Base-by-base conservation (phyloP, 495 filamentous ascomycete species). In the Cercophora scortea region DNA sequence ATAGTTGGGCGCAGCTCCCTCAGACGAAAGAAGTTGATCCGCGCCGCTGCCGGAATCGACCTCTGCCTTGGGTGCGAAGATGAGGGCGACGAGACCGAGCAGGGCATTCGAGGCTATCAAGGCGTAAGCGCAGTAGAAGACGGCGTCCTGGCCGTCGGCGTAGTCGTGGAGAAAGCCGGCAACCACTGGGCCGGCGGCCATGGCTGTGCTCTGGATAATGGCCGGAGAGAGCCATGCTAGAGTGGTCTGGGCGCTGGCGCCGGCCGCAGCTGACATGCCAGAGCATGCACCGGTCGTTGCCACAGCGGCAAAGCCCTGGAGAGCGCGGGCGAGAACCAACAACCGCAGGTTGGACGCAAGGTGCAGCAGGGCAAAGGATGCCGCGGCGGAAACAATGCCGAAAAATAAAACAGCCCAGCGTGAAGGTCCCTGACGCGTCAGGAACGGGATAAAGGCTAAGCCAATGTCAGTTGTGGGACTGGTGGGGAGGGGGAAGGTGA, bases 111-210 rank as follows among this genome's bases (percentile, higher is more conserved):
- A 25, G 6, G 33, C 49, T 10, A 67, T 42, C 8, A 59, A 8
- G 16, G 50, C 54, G 32, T 67, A 65, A 15, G 61, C 64, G 43
- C 43, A 45, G 38, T 51, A 47, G 46, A 67, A 67, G 9, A 67
- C 55, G 6, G 54, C 42, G 8, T 13, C 49, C 17, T 58, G 47
- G 5, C 42, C 41, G 25, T 34, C 52, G 8, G 46, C 41, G n/a
- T 40, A 50, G 32, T 54, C 52, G 46, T 63, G 42, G 32, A 67
- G 43, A 35, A 50, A 45, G 6, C 62, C 62, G 8, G 59, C 44
- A 16, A 52, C 16, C 1, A 39, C 19, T 3, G 64, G 64, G 8
- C 45, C 64, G 12, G 38, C 39, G 8, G 57, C 17, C 53, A 67
- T 59, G 39, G 62, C 64, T 5, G 39, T 12, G 42, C 52, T 59